phyloP scores from a whole-genome alignment of 352 stramenopile genomes.

The Phytophthora pini region DNA sequence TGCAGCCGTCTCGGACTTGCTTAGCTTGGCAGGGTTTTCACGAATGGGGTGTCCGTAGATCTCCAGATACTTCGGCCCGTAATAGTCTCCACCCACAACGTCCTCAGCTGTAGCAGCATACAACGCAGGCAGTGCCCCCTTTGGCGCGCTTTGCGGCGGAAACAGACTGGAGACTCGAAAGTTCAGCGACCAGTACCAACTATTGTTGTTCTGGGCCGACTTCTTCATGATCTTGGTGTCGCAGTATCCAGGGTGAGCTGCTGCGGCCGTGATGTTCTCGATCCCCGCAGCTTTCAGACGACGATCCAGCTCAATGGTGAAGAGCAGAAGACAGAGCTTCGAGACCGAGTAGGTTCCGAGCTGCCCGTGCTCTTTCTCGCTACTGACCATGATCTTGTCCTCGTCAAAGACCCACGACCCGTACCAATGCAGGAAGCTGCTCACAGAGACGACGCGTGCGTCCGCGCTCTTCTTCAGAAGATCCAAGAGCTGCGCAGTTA shows the following conservation, averaged over 20 bases:
- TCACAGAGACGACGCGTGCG: constrained; percentile 49
- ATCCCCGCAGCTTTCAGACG: constrained; percentile 32
- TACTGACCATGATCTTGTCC: constrained; percentile 28
- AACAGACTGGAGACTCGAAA: constrained; percentile 2
- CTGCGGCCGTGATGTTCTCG: constrained; percentile 24
- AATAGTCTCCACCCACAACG: constrained; percentile 43
- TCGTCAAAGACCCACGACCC: constrained; percentile 9
- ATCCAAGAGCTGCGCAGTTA: constrained; percentile 52
- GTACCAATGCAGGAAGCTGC: constrained; percentile 40
- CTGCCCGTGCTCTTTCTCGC: constrained; percentile 21
- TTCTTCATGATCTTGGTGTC: constrained; percentile 46
- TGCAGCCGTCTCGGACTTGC: constrained; percentile 32
- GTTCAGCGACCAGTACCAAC: constrained; percentile 25
- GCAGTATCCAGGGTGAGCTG: constrained; percentile 42
- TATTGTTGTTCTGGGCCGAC: constrained; percentile 22
- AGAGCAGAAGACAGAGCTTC: constrained; percentile 67
- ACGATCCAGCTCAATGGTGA: constrained; percentile 51
- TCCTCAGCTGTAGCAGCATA: constrained; percentile 42
- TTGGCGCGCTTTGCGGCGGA: constrained; percentile 26
- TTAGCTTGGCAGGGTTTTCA: constrained; percentile 33
- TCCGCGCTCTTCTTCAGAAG: constrained; percentile 30
- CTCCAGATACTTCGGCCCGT: constrained; percentile 37
- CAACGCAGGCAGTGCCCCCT: constrained; percentile 51
- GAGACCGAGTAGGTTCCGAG: constrained; percentile 39
- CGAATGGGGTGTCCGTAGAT: constrained; percentile 38